Evolutionary conservation across 2,329 filamentous ascomycete genomes (phyloP).

Genomic region (Sphaerulina vaccinii): DNA sequence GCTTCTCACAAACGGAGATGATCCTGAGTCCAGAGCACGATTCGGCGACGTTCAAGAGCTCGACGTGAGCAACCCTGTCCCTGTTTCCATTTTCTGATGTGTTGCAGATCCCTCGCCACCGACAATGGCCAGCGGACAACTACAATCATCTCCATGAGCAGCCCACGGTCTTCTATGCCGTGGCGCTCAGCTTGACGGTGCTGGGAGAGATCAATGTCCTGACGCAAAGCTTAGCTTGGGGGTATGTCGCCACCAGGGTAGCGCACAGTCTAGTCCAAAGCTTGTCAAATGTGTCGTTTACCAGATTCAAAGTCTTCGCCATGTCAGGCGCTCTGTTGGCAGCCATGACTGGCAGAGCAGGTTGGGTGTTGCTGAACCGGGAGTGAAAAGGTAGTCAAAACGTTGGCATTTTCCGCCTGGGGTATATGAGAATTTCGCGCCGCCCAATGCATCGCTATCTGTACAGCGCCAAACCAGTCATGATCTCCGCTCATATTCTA

Average conservation of each 20-base stretch:
- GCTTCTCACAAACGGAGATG: no score
- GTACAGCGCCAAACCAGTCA: neutral
- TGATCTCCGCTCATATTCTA: conserved; percentile 42
- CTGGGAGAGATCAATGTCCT: neutral
- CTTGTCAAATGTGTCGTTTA: neutral
- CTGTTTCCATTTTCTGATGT: no score
- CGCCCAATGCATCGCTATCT: conserved; percentile 11
- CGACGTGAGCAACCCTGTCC: no score
- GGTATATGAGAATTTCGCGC: neutral
- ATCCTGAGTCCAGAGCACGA: no score
- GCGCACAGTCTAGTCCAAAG: neutral
- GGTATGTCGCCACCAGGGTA: neutral
- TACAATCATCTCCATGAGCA: neutral
- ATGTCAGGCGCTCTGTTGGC: neutral
- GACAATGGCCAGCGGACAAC: neutral
- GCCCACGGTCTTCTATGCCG: neutral
- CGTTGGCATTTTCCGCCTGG: no score
- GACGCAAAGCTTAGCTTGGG: neutral
- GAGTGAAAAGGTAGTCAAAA: no score
- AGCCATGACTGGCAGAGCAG: neutral
- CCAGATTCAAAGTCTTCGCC: neutral
- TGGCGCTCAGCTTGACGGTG: neutral
- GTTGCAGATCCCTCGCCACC: neutral
- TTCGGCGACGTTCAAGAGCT: no score
- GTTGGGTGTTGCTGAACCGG: no score